Evolutionary conservation across 2,329 filamentous ascomycete species (phyloP).

Genomic region (Phaeophleospora eucalypticola): DNA sequence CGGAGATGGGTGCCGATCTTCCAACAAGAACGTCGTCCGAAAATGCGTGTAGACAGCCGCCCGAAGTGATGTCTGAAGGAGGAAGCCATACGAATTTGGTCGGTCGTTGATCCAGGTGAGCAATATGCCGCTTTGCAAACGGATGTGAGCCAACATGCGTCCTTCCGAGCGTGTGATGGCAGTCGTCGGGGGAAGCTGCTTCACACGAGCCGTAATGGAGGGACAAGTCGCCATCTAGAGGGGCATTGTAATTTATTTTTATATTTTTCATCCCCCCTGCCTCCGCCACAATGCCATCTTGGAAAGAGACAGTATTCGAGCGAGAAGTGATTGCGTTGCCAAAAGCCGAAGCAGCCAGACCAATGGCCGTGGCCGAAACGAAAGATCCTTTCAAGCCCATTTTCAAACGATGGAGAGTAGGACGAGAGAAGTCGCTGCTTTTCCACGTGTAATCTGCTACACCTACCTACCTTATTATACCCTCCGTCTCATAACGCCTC

Average conservation of each 20-base stretch:
- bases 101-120: slow-evolving; percentile 34
- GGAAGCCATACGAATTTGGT: slow-evolving; percentile 48
- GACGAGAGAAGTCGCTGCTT: not conserved
- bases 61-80: slow-evolving; percentile 36
- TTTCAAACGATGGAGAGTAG: not conserved
- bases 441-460: not conserved
- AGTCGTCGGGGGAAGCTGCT: slow-evolving; percentile 32
- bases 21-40: slow-evolving; percentile 39
- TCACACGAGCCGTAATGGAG: slow-evolving; percentile 46
- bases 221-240: slow-evolving; percentile 42
- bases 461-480: not conserved
- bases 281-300: slow-evolving; percentile 25
- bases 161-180: slow-evolving; percentile 44
- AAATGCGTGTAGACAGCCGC: slow-evolving; percentile 46
- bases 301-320: slow-evolving; percentile 21
- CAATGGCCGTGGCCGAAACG: slow-evolving; percentile 11
- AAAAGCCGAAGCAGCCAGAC: slow-evolving; percentile 12
- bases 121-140: slow-evolving; percentile 25
- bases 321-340: slow-evolving; percentile 9
- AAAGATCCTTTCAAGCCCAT: not conserved
- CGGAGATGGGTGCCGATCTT: slow-evolving; percentile 38
- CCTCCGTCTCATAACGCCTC: not conserved
- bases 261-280: slow-evolving; percentile 46
- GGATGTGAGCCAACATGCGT: slow-evolving; percentile 37
- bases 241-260: slow-evolving; percentile 41